phyloP scores from a whole-genome alignment of 352 stramenopile species.

The Pythium folliculosum region DNA sequence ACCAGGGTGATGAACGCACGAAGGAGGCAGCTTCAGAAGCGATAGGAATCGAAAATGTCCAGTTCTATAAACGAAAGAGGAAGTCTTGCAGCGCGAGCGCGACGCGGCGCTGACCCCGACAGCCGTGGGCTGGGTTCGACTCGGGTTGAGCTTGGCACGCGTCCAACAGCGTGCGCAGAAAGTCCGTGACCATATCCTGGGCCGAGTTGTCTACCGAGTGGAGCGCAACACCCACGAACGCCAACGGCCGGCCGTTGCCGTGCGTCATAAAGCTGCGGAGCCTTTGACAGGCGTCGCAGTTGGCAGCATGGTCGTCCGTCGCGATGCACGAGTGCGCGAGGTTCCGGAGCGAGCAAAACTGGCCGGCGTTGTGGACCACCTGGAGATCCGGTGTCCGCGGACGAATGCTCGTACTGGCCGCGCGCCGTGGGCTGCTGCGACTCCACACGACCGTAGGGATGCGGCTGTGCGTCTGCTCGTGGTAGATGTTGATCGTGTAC shows the following conservation, averaged over 20 bases:
- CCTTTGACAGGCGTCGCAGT: neutral
- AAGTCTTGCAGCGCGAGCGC: neutral
- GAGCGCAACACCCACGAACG: neutral
- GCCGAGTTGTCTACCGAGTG: neutral
- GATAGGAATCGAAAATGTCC: too few relatives aligned
- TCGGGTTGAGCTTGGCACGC: neutral
- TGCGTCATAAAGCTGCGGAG: conserved; percentile 3
- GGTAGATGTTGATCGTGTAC: conserved; percentile 12
- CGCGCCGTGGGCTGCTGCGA: neutral
- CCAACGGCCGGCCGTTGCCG: conserved; percentile 2
- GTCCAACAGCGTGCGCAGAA: neutral
- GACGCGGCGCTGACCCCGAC: neutral
- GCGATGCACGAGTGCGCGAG: neutral
- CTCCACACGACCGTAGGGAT: conserved; percentile 6
- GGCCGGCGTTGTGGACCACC: neutral
- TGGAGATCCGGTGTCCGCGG: neutral
- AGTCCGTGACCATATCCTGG: neutral
- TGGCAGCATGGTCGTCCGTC: neutral
- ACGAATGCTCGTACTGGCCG: neutral
- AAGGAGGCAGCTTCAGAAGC: too few relatives aligned
- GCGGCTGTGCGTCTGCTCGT: neutral
- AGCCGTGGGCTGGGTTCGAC: neutral
- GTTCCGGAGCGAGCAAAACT: conserved; percentile 14
- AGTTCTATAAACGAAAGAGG: neutral
- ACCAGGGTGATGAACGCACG: too few relatives aligned